Conservation (phyloP, 139 green algal genomes). For the Asterochloris erici region DNA sequence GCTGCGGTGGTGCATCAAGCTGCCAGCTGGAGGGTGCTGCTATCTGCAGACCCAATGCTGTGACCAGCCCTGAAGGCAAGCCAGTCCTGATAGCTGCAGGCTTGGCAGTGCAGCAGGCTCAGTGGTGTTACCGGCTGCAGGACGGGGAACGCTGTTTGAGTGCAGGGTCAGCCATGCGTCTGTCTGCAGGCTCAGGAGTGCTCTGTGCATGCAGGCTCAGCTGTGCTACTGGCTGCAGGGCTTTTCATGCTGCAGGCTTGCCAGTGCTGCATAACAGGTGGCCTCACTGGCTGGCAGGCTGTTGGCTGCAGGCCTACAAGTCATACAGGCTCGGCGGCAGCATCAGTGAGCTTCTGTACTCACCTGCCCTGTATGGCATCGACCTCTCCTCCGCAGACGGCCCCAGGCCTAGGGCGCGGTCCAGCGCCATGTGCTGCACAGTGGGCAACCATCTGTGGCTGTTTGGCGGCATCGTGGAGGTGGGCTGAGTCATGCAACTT, state of each 20-base stretch:
- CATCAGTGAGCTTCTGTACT: slow-evolving; percentile 89
- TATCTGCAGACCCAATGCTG: too few species aligned
- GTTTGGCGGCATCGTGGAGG: slow-evolving; percentile 87
- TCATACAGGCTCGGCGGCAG: slow-evolving; percentile 77
- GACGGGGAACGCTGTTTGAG: too few species aligned
- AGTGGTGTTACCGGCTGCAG: too few species aligned
- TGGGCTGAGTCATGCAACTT: slow-evolving; percentile 15
- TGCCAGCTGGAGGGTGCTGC: too few species aligned
- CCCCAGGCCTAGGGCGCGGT: slow-evolving; percentile 74
- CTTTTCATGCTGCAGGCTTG: not conserved
- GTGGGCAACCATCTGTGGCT: slow-evolving; percentile 83
- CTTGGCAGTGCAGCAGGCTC: too few species aligned
- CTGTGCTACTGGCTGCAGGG: not conserved
- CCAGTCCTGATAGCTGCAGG: too few species aligned
- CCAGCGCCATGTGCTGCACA: slow-evolving; percentile 51
- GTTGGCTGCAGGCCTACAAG: slow-evolving; percentile 54
- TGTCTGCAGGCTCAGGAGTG: not conserved
- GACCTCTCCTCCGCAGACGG: slow-evolving; percentile 64
- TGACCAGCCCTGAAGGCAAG: too few species aligned
- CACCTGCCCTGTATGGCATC: slow-evolving; percentile 77
- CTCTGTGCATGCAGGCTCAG: not conserved
- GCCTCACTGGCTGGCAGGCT: not conserved
- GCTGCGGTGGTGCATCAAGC: too few species aligned
- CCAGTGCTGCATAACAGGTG: not conserved
- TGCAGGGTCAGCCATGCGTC: too few species aligned